Conservation (phyloP, 2,329 filamentous ascomycete species). For the Onygena corvina region DNA sequence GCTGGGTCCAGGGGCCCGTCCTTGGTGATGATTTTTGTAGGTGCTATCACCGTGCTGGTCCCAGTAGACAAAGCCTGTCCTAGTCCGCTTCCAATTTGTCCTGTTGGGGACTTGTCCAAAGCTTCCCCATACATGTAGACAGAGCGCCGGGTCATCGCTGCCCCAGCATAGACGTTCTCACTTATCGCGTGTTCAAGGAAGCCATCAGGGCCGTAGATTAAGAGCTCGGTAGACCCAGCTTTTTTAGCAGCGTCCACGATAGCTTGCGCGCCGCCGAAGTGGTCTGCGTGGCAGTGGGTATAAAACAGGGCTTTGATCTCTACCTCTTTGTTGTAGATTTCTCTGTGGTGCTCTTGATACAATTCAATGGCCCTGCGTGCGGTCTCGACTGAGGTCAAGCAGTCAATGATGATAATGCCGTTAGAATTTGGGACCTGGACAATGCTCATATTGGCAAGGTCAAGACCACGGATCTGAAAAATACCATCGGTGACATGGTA, state of each 20-base stretch:
- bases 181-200: conserved; percentile 31
- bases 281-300: conserved; percentile 33
- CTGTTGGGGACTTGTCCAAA: conserved; percentile 21
- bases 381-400: conserved; percentile 28
- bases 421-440: conserved; percentile 22
- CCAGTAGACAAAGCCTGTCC: conserved; percentile 25
- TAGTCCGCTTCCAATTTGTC: conserved; percentile 31
- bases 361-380: conserved; percentile 26
- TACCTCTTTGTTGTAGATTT: conserved; percentile 5
- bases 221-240: neutral
- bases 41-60: conserved; percentile 25
- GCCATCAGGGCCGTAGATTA: conserved; percentile 14
- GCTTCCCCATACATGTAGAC: conserved; percentile 33
- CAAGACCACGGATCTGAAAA: conserved; percentile 33
- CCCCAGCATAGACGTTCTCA: conserved; percentile 32
- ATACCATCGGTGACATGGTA: conserved; percentile 28
- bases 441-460: conserved; percentile 34
- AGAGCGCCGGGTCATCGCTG: conserved; percentile 30
- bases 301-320: conserved; percentile 30
- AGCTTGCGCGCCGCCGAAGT: conserved; percentile 26
- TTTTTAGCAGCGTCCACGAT: neutral
- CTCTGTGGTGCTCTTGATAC: conserved; percentile 19
- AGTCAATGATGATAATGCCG: conserved; percentile 32
- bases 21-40: conserved; percentile 23
- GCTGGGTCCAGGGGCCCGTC: conserved; percentile 24